Evolutionary conservation across 352 stramenopile genomes (phyloP), one percentile per base, ranked within the genome.

Genomic region (Achlya hypogyna): DNA sequence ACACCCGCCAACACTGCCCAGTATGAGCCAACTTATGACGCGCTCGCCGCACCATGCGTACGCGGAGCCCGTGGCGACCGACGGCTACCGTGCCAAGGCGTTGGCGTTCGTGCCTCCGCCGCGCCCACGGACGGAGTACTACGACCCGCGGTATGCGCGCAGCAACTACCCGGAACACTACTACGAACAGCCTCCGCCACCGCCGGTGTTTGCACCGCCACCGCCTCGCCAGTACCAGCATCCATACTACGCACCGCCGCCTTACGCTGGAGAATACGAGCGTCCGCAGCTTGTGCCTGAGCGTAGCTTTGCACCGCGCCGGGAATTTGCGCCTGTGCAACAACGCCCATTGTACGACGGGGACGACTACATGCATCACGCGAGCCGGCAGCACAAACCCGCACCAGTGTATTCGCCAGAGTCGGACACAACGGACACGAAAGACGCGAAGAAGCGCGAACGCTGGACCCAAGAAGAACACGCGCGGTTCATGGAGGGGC

Each of bases 401-500:
- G 35, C 27, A 20, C 54, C 54, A 18, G 42, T 67, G n/a, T 28
- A 58, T 40, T 20, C 22, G 47, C 43, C 42, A 18, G 28, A 45
- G 28, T 29, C 38, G n/a, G 40, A 56, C 49, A 22, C 22, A 8
- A 22, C 14, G 12, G 54, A 64, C 22, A 6, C 20, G n/a, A 67
- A 67, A 34, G 60, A 67, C 12, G 40, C 60, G 8, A 67, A 67
- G 28, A 67, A 67, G 34, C 84, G 84, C 53, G 84, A 93, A 54
- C 79, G 84, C 20, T 93, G 84, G 84, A 93, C 84, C 1, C 79
- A 91, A 34, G 82, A 91, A 54, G 84, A 93, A 53, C 84, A 93
- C 65, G 82, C 82, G 18, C 77, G 79, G 12, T 93, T 93, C 72
- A 91, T 93, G 82, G 82, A 93, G 68, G 84, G 84, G 0, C 68